Percentiles rank a stretch among this genome's conserved stretches.
These are phyloP conservation scores for Ceratobasidium theobromae DNA, from an alignment of 1,284 basidiomycete species.

Conservation along the genomic window DNA sequence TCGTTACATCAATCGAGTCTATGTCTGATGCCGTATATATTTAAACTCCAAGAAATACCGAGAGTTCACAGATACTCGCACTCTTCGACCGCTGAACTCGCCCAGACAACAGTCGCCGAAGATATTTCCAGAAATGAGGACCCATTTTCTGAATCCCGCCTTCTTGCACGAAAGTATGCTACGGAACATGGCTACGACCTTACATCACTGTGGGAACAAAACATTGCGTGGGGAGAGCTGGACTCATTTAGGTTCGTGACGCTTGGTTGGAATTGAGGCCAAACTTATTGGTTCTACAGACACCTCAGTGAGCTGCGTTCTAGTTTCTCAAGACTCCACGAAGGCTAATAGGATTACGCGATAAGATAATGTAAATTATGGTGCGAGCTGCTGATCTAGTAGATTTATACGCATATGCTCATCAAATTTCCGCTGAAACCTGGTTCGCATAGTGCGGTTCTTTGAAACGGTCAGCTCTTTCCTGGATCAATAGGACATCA, in stretches of 20 bases:
- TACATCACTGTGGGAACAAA: slow-evolving; percentile 31
- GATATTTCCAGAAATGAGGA: not conserved
- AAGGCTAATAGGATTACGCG: not conserved
- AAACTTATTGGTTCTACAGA: not conserved
- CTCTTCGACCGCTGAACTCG: not conserved
- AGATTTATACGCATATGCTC: not conserved
- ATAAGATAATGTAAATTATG: slow-evolving; percentile 35
- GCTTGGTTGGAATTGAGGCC: not conserved
- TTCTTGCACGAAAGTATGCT: slow-evolving; percentile 24
- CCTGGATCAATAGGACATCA: not conserved
- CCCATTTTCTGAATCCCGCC: slow-evolving; percentile 6
- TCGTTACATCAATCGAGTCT: not conserved
- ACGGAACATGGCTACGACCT: slow-evolving; percentile 31
- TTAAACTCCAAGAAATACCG: not conserved
- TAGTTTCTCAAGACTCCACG: not conserved
- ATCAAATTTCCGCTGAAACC: not conserved
- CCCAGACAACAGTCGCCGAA: not conserved
- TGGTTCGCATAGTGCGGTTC: slow-evolving; percentile 7
- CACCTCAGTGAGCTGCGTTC: not conserved
- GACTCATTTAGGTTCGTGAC: slow-evolving; percentile 33
- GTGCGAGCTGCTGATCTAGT: slow-evolving; percentile 17
- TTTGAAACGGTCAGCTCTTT: slow-evolving; percentile 30
- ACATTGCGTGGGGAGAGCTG: slow-evolving; percentile 33
- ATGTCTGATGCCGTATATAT: not conserved
- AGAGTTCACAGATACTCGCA: not conserved